Evolutionary conservation across 2,329 filamentous ascomycete genomes (phyloP), one percentile per base, ranked within the genome.

Genomic region (Aspergillus aculeatus): DNA sequence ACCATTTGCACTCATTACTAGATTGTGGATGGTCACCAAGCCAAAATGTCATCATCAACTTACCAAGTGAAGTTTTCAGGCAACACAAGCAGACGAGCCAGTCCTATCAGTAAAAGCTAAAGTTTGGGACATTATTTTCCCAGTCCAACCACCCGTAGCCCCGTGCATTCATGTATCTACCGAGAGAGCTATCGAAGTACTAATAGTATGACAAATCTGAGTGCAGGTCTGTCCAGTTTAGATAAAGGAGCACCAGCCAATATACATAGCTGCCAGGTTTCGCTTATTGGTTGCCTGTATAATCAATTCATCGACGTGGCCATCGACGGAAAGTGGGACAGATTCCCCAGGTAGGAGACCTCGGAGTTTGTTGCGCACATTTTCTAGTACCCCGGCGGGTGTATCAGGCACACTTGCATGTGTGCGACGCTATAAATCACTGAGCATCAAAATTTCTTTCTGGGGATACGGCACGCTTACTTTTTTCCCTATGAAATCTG

Each of bases 271-370:
- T 19, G 91, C 86, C 76, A 99, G 76, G 74, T 95, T 96, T 71
- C 80, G 84, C 58, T 89, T 86, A 75, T 92, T 87, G 23, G 89
- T 90, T 35, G 96, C 95, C 78, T 94, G 88, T 72, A 89, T 86
- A 67, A 99, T 95, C 75, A 99, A 77, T 76, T 96, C 92, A 74
- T 97, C 91, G n/a, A 97, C 95, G 79, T 99, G 95, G 0, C 96
- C 95, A 76, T 98, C 95, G 2, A 98, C 92, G 29, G 92, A 92
- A 63, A 99, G 80, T 48, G 95, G 94, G 57, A 99, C 95, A 64
- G 88, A 94, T 80, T 99, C 94, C 2, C 91, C 89, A 4, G 88
- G 86, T 68, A 97, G 79, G 69, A 96, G 80, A 0, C 95, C 95
- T 68, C 86, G 87, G 29, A 99, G 86, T 78, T 98, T 98, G 54